These are phyloP conservation scores for Yamadazyma taylorii DNA, from an alignment of 1,139 yeast species.

Conservation along the genomic window DNA sequence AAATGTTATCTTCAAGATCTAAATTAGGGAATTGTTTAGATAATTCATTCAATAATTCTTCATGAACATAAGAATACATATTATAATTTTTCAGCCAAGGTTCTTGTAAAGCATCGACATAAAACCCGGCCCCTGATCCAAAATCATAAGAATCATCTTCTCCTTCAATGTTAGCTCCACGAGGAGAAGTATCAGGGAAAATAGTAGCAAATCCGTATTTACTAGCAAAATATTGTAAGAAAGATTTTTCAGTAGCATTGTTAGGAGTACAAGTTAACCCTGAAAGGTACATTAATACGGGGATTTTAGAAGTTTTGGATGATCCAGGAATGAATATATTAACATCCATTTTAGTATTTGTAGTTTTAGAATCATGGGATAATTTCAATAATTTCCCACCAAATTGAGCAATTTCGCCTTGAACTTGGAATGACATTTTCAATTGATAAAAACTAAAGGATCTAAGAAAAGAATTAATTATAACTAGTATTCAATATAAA, in stretches of 20 bases:
- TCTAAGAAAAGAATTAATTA: too few relatives aligned
- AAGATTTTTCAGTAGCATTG: conserved; percentile 94
- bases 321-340: conserved; percentile 79
- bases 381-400: conserved; percentile 79
- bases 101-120: conserved; percentile 74
- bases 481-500: too few relatives aligned
- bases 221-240: conserved; percentile 78
- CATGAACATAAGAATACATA: conserved; percentile 82
- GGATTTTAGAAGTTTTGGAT: conserved; percentile 41
- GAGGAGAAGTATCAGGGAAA: conserved; percentile 96
- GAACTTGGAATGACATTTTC: conserved; percentile 51
- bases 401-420: conserved; percentile 61
- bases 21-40: conserved; percentile 47
- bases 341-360: conserved; percentile 77
- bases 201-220: conserved; percentile 83
- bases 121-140: conserved; percentile 95
- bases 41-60: conserved; percentile 63
- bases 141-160: conserved; percentile 87
- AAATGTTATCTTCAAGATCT: conserved; percentile 53
- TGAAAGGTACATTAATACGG: conserved; percentile 77
- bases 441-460: not conserved
- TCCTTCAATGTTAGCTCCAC: conserved; percentile 83
- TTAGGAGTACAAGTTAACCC: conserved; percentile 94
- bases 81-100: conserved; percentile 75
- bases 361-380: conserved; percentile 64